A percentile compares a stretch with the other conserved stretches of the same genome.
These are phyloP conservation scores for Beauveria sp. DNA, from an alignment of 2,329 filamentous ascomycete genomes.

Conservation along the genomic window DNA sequence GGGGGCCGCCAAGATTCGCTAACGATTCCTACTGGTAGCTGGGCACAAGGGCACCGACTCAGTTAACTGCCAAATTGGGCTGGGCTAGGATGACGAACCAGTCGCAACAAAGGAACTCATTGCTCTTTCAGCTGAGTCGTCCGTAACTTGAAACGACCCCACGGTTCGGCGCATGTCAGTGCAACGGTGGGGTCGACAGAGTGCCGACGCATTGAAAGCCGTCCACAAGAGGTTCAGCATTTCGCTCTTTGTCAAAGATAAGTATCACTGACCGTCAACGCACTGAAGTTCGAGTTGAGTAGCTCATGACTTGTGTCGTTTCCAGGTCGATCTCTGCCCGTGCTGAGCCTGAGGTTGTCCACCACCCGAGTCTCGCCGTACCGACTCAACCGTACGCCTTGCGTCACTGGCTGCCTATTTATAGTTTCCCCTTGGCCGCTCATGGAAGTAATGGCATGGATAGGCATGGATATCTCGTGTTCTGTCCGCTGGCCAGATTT, in stretches of 20 bases:
- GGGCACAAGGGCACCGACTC: not conserved
- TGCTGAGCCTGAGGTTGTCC: not conserved
- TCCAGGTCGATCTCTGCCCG: not conserved
- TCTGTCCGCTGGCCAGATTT: too few relatives aligned
- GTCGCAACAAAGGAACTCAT: not conserved
- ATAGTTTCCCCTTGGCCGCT: too few relatives aligned
- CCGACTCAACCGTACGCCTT: too few relatives aligned
- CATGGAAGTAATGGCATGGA: too few relatives aligned
- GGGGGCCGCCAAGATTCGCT: not conserved
- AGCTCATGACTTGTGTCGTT: not conserved
- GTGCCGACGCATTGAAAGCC: not conserved
- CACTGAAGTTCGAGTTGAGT: not conserved
- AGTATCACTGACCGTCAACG: not conserved
- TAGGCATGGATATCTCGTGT: too few relatives aligned
- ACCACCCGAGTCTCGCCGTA: not conserved
- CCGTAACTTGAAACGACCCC: not conserved
- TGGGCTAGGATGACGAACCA: not conserved
- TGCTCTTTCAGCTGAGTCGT: not conserved
- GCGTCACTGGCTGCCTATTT: too few relatives aligned
- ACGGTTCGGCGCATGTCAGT: not conserved
- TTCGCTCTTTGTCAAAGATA: not conserved
- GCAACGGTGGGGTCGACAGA: not conserved
- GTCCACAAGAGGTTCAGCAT: not conserved
- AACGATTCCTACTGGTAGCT: not conserved
- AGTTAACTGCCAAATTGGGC: not conserved